Conservation (phyloP, 495 filamentous ascomycete species). For the Tuber aestivum region DNA sequence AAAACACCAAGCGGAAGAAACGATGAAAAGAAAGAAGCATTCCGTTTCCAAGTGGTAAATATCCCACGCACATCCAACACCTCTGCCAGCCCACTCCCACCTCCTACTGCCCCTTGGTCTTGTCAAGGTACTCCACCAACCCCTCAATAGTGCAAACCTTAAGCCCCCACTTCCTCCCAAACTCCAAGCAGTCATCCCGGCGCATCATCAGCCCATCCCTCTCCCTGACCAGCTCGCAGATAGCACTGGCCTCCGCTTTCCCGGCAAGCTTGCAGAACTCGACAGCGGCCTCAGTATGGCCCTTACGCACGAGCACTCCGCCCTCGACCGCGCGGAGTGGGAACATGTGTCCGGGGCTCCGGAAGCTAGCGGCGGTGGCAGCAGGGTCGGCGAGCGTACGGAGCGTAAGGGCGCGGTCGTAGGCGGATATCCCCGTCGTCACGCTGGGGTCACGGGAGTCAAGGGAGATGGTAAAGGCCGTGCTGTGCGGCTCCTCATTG, state of each 20-base stretch:
- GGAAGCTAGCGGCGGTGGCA: slow-evolving; percentile 56
- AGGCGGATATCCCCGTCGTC: slow-evolving; percentile 84
- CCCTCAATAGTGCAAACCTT: slow-evolving; percentile 94
- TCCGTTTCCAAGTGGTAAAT: neutral
- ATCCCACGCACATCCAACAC: neutral
- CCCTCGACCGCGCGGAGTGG: slow-evolving; percentile 74
- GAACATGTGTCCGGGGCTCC: slow-evolving; percentile 85
- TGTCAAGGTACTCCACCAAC: slow-evolving; percentile 72
- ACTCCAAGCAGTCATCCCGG: slow-evolving; percentile 79
- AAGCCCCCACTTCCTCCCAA: slow-evolving; percentile 81
- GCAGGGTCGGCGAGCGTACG: slow-evolving; percentile 65
- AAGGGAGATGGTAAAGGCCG: slow-evolving; percentile 85
- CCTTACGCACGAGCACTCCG: slow-evolving; percentile 68
- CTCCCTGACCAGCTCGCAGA: slow-evolving; percentile 66
- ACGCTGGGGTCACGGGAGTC: slow-evolving; percentile 66
- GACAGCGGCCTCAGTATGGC: slow-evolving; percentile 88
- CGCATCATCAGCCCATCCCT: slow-evolving; percentile 89
- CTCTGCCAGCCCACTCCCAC: neutral
- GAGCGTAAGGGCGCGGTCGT: slow-evolving; percentile 78
- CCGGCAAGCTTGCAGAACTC: slow-evolving; percentile 80
- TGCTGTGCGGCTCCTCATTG: slow-evolving; percentile 78
- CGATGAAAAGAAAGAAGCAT: neutral
- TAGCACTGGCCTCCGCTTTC: slow-evolving; percentile 67
- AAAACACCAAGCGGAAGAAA: neutral
- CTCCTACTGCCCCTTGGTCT: slow-evolving; percentile 53